Evolutionary conservation across 352 stramenopile genomes (phyloP), one percentile per base, ranked within the genome.

Genomic region (Globisporangium recalcitrans): DNA sequence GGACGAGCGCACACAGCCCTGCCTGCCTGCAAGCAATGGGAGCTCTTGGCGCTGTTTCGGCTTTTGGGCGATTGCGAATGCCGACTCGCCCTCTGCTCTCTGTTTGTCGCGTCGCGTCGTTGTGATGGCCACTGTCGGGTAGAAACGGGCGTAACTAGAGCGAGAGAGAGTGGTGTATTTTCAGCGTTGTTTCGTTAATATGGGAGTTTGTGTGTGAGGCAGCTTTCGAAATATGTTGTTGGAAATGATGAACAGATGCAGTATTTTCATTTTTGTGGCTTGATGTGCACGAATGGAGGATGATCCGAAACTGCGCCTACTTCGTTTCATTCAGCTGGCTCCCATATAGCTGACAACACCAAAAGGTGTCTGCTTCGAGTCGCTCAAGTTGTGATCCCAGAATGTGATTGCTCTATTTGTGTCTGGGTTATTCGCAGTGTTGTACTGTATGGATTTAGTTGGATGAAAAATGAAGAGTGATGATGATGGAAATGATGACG

Each of bases 1-100:
- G 36, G 14, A 44, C 14, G 14, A 44, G 36, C 36, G 21, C 14
- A 44, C 36, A 44, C 36, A 7, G 8, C 14, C 14, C 21, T 44
- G 16, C 14, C 13, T 21, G 4, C n/a, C n/a, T n/a, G n/a, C n/a
- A n/a, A n/a, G n/a, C n/a, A n/a, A n/a, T n/a, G n/a, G n/a, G n/a
- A n/a, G 14, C 36, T 44, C 49, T 56, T 56, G 27, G 27, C 10
- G 36, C 36, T 9, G 14, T 44, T 44, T 44, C 14, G n/a, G n/a
- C n/a, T n/a, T n/a, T n/a, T n/a, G n/a, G n/a, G n/a, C n/a, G n/a
- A n/a, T n/a, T n/a, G 36, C 36, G 36, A 44, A 44, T 44, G 36
- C 52, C 14, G 27, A n/a, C 52, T 58, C 29, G 8, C 16, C 13
- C 6, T 67, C 68, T 67, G 67, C 66, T 44, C 32, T 54, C 32